Evolutionary conservation across 2,329 filamentous ascomycete genomes (phyloP), one percentile per base, ranked within the genome.

Genomic region (Mollisiaceae sp.): DNA sequence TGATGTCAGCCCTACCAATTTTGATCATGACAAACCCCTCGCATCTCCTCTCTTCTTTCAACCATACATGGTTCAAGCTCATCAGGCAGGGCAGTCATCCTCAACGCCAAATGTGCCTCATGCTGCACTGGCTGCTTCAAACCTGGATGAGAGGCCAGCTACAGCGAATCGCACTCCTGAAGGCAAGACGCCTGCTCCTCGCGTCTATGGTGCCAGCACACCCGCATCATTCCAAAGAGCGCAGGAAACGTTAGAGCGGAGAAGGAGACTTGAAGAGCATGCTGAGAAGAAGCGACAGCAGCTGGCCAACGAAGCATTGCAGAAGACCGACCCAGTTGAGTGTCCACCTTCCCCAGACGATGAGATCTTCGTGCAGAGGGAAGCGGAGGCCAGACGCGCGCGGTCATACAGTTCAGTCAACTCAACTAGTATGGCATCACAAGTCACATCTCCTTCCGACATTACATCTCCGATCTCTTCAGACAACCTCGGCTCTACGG

Each of bases 301-400:
- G 47, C 43, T 69, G 43, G 59, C 65, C 0, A 47, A 38, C 11
- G 41, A 54, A 27, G 62, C 71, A 4, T 56, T 60, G 11, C 63
- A 65, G 27, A 47, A 72, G 5, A 57, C 70, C 24, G 68, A 78
- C 15, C 68, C 78, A 0, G 70, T 72, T 22, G 68, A 79, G 8
- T 83, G 80, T 65, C 81, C 82, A 1, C 78, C 79, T 4, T 84
- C 84, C 1, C 82, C 82, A 12, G 80, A 81, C 20, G 78, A 82
- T 22, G 79, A 82, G 2, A 71, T 76, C 4, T 78, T 76, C 68
- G 47, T 61, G 27, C 63, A 64, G 52, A 68, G 67, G 60, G 65
- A 70, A 20, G 69, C 69, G 36, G 71, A 65, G 11, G 58, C 70
- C 9, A 69, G 62, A 47, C 70, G 74, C 20, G 72, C 69, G 27